Conservation (phyloP, 1,284 basidiomycete genomes). For the Coniophora puteana region DNA sequence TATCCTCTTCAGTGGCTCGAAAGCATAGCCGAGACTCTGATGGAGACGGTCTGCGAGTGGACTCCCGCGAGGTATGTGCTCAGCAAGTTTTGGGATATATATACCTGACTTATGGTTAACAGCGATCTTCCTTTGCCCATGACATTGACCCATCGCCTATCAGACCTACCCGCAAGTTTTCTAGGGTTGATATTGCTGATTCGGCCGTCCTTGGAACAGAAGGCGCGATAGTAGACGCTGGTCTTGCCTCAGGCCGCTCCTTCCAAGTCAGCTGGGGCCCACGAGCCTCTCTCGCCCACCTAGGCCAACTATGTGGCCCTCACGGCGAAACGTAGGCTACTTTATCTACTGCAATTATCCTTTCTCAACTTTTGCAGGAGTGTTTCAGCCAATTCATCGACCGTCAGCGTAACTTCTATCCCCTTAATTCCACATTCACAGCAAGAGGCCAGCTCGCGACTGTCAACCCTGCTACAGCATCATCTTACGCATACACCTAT, state of each 20-base stretch:
- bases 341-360: conserved; percentile 7
- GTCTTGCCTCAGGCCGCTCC: conserved; percentile 81
- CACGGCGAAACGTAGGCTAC: conserved; percentile 41
- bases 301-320: conserved; percentile 68
- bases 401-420: conserved; percentile 44
- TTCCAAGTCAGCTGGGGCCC: conserved; percentile 93
- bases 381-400: conserved; percentile 55
- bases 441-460: conserved; percentile 38
- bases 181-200: conserved; percentile 59
- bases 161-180: conserved; percentile 69
- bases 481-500: conserved; percentile 80
- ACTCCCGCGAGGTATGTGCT: conserved; percentile 58
- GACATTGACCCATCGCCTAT: conserved; percentile 60
- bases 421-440: conserved; percentile 35
- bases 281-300: conserved; percentile 71
- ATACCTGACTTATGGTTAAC: conserved; percentile 11
- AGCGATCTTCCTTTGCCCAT: conserved; percentile 78
- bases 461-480: conserved; percentile 72
- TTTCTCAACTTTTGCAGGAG: conserved; percentile 10
- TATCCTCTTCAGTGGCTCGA: conserved; percentile 39
- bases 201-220: conserved; percentile 67
- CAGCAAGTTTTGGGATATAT: conserved; percentile 5
- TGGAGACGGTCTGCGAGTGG: conserved; percentile 59
- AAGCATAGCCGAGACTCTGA: conserved; percentile 78
- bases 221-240: conserved; percentile 72